Percentiles rank a stretch among this genome's conserved stretches.
These are phyloP conservation scores for Penicillium sp. DNA, from an alignment of 2,329 filamentous ascomycete genomes.

Conservation along the genomic window DNA sequence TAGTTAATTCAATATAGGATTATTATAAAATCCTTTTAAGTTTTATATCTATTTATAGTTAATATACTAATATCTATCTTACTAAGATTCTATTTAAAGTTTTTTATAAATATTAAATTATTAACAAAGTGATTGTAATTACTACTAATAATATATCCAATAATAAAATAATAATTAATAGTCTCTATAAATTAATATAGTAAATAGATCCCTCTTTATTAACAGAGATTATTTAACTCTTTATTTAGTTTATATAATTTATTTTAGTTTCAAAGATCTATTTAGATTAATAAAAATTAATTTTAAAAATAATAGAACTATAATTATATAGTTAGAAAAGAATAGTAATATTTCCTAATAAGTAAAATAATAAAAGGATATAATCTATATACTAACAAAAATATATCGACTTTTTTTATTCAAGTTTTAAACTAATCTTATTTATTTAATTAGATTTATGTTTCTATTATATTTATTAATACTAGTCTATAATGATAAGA, in stretches of 20 bases:
- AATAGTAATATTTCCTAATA: background rate
- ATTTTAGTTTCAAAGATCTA: background rate
- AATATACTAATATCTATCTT: background rate
- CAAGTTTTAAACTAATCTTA: background rate
- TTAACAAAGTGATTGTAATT: background rate
- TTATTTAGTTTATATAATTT: background rate
- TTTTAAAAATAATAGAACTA: background rate
- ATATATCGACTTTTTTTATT: background rate
- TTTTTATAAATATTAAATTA: background rate
- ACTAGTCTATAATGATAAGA: background rate
- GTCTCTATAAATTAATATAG: too few relatives aligned
- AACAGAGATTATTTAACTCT: background rate
- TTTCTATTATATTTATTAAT: background rate
- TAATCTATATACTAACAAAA: background rate
- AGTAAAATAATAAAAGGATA: background rate
- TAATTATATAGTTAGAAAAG: background rate
- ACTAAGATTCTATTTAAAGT: background rate
- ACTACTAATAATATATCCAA: background rate
- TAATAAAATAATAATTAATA: too few relatives aligned
- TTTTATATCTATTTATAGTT: too few relatives aligned
- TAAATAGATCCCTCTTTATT: too few relatives aligned
- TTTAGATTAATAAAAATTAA: background rate
- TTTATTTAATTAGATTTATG: background rate
- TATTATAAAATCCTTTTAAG: background rate
- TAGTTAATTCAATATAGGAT: background rate